These are phyloP conservation scores for Blumeria graminis DNA, from an alignment of 2,329 filamentous ascomycete species.

Conservation along the genomic window DNA sequence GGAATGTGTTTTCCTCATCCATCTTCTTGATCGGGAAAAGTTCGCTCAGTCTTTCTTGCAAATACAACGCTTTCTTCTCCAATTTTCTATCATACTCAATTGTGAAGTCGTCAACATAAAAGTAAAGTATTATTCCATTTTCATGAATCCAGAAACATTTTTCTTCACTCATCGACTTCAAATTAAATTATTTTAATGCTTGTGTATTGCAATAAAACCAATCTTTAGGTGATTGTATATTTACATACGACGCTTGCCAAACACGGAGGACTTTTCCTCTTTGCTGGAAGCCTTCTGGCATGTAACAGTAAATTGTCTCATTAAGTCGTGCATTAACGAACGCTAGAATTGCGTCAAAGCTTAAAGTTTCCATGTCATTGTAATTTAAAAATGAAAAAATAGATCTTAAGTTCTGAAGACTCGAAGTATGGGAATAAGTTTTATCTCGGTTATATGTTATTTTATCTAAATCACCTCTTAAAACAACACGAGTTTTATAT, in stretches of 20 bases:
- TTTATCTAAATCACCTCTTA: background rate
- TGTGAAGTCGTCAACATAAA: background rate
- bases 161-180: background rate
- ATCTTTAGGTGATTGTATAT: background rate
- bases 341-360: background rate
- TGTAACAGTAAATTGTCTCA: background rate
- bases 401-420: background rate
- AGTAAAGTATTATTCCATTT: background rate
- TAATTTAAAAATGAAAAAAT: background rate
- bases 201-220: background rate
- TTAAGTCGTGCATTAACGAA: background rate
- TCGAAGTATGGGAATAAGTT: background rate
- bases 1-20: background rate
- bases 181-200: background rate
- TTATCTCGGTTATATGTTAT: background rate
- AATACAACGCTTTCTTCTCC: background rate
- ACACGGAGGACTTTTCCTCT: background rate
- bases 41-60: background rate
- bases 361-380: background rate
- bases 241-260: background rate
- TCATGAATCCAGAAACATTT: background rate
- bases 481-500: background rate
- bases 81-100: background rate
- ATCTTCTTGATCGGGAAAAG: background rate
- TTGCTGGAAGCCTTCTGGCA: background rate